A percentile compares a stretch with the other conserved stretches of the same genome.
Conservation (phyloP, 768 basidiomycete species). For the Punctularia strigosozonata region DNA sequence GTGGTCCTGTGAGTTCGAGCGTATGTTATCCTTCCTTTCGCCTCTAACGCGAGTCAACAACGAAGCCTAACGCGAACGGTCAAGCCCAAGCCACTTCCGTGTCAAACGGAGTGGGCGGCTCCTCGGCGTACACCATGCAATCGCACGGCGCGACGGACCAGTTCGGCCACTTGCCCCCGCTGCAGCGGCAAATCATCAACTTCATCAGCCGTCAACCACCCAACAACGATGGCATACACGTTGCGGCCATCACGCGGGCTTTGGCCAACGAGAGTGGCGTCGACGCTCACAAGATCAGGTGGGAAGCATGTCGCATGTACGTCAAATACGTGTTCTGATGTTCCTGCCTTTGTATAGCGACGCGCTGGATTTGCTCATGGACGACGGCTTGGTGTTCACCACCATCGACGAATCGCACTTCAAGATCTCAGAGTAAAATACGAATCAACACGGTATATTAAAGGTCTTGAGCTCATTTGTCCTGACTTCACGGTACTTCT, state of each 20-base stretch:
- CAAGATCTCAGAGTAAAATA: constrained; percentile 28
- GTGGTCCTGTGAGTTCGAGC: constrained; percentile 42
- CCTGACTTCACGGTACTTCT: background rate
- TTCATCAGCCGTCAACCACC: constrained; percentile 40
- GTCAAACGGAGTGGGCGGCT: constrained; percentile 3
- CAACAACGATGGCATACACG: constrained; percentile 58
- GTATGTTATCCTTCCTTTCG: background rate
- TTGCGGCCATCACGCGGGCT: constrained; percentile 57
- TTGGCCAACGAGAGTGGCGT: too few relatives aligned
- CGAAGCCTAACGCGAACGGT: constrained; percentile 6
- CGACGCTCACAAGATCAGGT: constrained; percentile 47
- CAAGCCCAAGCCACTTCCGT: constrained; percentile 10
- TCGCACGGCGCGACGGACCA: constrained; percentile 19
- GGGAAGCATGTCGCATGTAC: constrained; percentile 3
- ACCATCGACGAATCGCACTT: constrained; percentile 80
- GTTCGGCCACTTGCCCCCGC: constrained; percentile 41
- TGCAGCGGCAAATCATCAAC: constrained; percentile 56
- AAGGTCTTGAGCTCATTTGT: constrained; percentile 5
- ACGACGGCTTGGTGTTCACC: constrained; percentile 69
- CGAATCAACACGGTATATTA: constrained; percentile 3
- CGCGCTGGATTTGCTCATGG: constrained; percentile 68
- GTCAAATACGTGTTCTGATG: background rate
- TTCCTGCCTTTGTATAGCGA: constrained; percentile 27
- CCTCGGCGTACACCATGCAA: constrained; percentile 24
- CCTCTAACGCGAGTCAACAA: constrained; percentile 1